Evolutionary conservation across 73 alveolate genomes (phyloP).

Genomic region (Durusdinium trenchii): DNA sequence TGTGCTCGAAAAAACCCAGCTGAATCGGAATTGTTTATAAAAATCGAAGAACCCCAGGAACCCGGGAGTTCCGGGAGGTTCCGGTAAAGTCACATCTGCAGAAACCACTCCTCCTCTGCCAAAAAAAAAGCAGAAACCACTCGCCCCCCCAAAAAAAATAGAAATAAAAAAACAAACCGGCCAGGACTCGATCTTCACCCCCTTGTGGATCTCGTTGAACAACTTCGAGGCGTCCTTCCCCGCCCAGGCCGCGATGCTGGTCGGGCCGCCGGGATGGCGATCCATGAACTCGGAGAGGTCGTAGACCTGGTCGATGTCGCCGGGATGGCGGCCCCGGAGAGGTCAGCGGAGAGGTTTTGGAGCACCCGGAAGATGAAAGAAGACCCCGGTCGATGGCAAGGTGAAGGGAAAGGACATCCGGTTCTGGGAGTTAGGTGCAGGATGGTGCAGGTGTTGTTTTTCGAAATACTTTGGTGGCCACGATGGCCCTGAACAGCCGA

Average conservation of each 20-base stretch:
- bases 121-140: background rate
- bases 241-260: conserved; percentile 76
- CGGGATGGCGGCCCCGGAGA: background rate
- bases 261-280: conserved; percentile 90
- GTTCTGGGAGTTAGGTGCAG: too few species aligned
- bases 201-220: conserved; percentile 92
- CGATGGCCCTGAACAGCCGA: too few species aligned
- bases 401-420: too few species aligned
- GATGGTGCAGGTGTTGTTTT: too few species aligned
- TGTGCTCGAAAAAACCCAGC: background rate
- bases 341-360: too few species aligned
- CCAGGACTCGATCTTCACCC: conserved; percentile 43
- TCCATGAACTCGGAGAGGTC: conserved; percentile 91
- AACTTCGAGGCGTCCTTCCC: conserved; percentile 89
- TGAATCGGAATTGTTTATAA: too few species aligned
- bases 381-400: too few species aligned
- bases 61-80: background rate
- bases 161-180: background rate
- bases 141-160: background rate
- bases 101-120: background rate
- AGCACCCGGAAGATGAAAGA: too few species aligned
- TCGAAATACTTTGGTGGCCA: too few species aligned
- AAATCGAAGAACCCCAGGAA: background rate
- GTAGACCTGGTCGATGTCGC: background rate
- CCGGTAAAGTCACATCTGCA: background rate